Base-by-base conservation (phyloP, 139 green algal genomes). In the Eudorina sp. region DNA sequence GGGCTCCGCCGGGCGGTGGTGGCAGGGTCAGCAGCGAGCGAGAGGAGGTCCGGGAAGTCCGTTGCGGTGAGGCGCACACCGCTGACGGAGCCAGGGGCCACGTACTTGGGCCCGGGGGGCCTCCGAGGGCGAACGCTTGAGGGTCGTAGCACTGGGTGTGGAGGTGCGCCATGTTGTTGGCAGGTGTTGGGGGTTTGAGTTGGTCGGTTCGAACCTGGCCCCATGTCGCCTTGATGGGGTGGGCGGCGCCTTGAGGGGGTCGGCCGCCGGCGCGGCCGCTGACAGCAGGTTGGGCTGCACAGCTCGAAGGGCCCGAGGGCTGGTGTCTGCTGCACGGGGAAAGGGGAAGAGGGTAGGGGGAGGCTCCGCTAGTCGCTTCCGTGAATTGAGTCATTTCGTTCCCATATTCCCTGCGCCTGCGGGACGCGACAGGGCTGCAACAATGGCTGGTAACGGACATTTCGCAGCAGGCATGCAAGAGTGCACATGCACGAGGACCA, bases 31-130 rank as follows among this genome's bases (percentile, higher is more conserved):
- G 62, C 16, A 25, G 2, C 23, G 55, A 34, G 21, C 34, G 25
- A 19, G 25, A 58, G 41, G 72, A 81, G 73, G 73, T 81, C 73
- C 6, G 73, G 73, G 45, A 81, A 81, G 45, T 64, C 73, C 4
- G 43, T 31, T 7, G 46, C 4, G 8, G 25, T 27, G 3, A 81
- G n/a, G 11, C 16, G 19, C 18, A n/a, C 45, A 13, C 29, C 29
- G 8, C 43, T 4, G 11, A 46, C 43, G 4, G 45, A 45, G 29
- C 73, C 73, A 4, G 43, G 45, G 29, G 9, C 46, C 23, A 81
- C 25, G 25, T 81, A 81, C 46, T 62, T 81, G 45, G 73, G 73
- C 0, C 46, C 43, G 45, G 29, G 73, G 6, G 14, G 19, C 40
- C 40, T 11, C 25, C n/a, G 11, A 3, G 62, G 62, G 27, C 31